Conservation (phyloP, 2,329 filamentous ascomycete species). For the Xylariales sp. region DNA sequence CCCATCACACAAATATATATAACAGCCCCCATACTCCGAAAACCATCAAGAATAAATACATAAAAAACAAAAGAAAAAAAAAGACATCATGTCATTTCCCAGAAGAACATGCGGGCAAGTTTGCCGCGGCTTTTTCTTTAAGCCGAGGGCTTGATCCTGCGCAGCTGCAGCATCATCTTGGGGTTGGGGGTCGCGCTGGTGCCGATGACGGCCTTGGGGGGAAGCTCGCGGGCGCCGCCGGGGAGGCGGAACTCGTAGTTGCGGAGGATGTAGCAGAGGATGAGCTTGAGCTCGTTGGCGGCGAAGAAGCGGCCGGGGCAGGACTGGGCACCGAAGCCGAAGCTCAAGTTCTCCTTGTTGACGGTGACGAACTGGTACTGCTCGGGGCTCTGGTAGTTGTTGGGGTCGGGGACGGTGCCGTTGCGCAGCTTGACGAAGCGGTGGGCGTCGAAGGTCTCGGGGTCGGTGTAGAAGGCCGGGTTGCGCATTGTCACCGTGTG, state of each 20-base stretch:
- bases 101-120: too few relatives aligned
- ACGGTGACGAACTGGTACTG: conserved; percentile 36
- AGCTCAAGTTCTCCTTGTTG: conserved; percentile 25
- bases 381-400: conserved; percentile 21
- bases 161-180: conserved; percentile 15
- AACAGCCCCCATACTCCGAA: too few relatives aligned
- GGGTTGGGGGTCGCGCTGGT: conserved; percentile 12
- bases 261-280: conserved; percentile 31
- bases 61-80: too few relatives aligned
- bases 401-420: conserved; percentile 15
- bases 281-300: conserved; percentile 38
- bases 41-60: too few relatives aligned
- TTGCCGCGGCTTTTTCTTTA: too few relatives aligned
- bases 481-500: conserved; percentile 22
- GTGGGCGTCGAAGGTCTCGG: conserved; percentile 27
- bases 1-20: too few relatives aligned
- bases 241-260: conserved; percentile 29
- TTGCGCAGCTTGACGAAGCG: conserved; percentile 29
- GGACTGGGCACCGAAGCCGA: conserved; percentile 36
- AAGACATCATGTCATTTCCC: too few relatives aligned
- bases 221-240: conserved; percentile 16
- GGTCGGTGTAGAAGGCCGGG: conserved; percentile 19
- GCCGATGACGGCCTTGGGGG: conserved; percentile 12
- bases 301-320: conserved; percentile 37
- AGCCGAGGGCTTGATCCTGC: conserved; percentile 7